Conservation (phyloP, 192 early-diverging fungal genomes). For the Lobosporangium transversale region DNA sequence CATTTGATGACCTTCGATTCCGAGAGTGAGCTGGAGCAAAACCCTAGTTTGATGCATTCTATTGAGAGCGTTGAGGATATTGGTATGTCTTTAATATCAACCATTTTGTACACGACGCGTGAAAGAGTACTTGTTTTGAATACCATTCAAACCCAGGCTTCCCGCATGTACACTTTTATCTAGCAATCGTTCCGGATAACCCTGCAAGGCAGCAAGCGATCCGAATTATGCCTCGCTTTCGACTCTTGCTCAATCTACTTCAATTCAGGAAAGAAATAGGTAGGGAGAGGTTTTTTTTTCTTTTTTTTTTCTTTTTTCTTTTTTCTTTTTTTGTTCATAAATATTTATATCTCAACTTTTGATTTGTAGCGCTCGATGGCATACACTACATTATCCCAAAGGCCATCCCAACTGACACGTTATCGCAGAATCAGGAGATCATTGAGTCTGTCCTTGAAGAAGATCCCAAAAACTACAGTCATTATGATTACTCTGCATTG, state of each 20-base stretch:
- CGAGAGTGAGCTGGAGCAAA: conserved; percentile 36
- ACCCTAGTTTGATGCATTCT: conserved; percentile 51
- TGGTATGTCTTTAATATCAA: conserved; percentile 29
- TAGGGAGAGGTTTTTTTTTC: conserved; percentile 8
- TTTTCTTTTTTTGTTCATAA: too few relatives aligned
- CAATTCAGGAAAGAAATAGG: conserved; percentile 37
- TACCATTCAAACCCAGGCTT: too few relatives aligned
- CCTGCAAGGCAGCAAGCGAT: conserved; percentile 28
- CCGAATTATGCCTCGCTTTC: conserved; percentile 47
- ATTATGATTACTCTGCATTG: conserved; percentile 14
- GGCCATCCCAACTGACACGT: conserved; percentile 45
- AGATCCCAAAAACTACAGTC: conserved; percentile 7
- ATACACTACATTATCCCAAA: conserved; percentile 49
- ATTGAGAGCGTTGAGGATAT: conserved; percentile 39
- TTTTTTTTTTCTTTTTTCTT: background rate
- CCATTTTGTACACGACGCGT: too few relatives aligned
- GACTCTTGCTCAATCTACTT: conserved; percentile 55
- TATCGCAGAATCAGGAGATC: conserved; percentile 49
- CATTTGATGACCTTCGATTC: conserved; percentile 42
- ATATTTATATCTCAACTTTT: background rate
- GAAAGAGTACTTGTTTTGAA: too few relatives aligned
- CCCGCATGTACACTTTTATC: too few relatives aligned
- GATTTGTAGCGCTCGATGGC: background rate
- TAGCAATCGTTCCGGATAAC: conserved; percentile 34
- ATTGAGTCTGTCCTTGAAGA: conserved; percentile 40